Evolutionary conservation across 805 yeast genomes (phyloP).

Genomic region (Vanderwaltozyma polyspora): DNA sequence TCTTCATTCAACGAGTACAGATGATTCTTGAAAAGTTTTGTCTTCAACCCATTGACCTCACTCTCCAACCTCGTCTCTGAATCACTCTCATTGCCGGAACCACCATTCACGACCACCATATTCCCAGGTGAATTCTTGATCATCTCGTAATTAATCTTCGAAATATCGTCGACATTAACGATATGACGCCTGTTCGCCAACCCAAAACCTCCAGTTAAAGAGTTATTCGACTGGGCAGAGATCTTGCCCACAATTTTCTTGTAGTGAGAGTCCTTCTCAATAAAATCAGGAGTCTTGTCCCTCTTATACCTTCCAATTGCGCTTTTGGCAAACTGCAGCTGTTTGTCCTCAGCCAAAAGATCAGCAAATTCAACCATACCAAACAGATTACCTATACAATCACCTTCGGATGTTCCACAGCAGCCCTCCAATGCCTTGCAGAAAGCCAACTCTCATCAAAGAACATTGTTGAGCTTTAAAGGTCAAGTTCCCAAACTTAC

Average conservation of each 20-base stretch:
- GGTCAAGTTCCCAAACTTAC: too few species aligned
- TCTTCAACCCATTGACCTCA: conserved; percentile 18
- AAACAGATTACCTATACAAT: neutral
- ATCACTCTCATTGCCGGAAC: conserved; percentile 1
- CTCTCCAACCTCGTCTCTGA: conserved; percentile 6
- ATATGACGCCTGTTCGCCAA: conserved; percentile 20
- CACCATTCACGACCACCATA: conserved; percentile 1
- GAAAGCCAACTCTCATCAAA: too few species aligned
- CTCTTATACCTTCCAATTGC: conserved; percentile 7
- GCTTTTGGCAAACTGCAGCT: conserved; percentile 6
- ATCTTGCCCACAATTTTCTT: conserved; percentile 4
- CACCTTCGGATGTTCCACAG: neutral
- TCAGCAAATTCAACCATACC: conserved; percentile 2
- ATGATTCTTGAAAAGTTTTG: conserved; percentile 18
- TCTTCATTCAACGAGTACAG: conserved; percentile 22
- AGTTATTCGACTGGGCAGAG: too few species aligned
- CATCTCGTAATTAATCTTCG: conserved; percentile 26
- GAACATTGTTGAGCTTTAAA: too few species aligned
- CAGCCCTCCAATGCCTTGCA: too few species aligned
- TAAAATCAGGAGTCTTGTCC: conserved; percentile 1
- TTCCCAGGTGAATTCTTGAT: conserved; percentile 25
- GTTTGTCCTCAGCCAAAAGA: conserved; percentile 7
- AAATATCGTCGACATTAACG: conserved; percentile 23
- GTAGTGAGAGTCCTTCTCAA: conserved; percentile 5
- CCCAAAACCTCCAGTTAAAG: conserved; percentile 1